A percentile compares a stretch with the other conserved stretches of the same genome.
Evolutionary conservation across 192 early-diverging fungal species (phyloP).

Genomic region (Paraglomus brasilianum): DNA sequence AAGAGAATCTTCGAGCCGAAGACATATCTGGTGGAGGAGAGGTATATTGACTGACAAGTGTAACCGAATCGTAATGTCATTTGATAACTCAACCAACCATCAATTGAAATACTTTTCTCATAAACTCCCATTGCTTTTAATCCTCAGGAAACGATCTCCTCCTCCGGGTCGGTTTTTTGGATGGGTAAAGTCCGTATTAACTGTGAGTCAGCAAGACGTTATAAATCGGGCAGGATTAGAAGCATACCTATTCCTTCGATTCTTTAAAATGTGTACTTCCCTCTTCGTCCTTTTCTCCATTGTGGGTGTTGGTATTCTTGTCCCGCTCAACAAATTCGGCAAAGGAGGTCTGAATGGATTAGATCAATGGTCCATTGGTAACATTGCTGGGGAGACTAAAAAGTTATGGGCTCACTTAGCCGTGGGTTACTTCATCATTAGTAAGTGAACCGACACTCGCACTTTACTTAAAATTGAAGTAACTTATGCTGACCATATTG

Average conservation of each 20-base stretch:
- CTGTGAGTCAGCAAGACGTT: conserved; percentile 52
- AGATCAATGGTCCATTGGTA: conserved; percentile 65
- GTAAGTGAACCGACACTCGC: conserved; percentile 41
- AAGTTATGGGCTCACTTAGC: conserved; percentile 74
- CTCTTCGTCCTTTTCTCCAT: conserved; percentile 62
- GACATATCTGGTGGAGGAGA: conserved; percentile 59
- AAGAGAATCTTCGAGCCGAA: conserved; percentile 72
- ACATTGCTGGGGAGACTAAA: conserved; percentile 48
- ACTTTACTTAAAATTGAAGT: neutral
- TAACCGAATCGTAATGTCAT: no score
- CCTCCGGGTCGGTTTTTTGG: conserved; percentile 50
- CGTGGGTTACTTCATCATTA: conserved; percentile 47
- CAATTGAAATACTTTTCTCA: neutral
- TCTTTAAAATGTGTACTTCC: conserved; percentile 59
- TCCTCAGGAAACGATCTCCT: conserved; percentile 51
- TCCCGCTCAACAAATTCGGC: conserved; percentile 70
- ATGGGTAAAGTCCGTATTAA: conserved; percentile 62
- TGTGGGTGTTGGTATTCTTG: conserved; percentile 55
- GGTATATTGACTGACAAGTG: conserved; percentile 36
- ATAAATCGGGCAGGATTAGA: conserved; percentile 65
- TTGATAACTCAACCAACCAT: neutral
- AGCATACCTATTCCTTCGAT: conserved; percentile 77
- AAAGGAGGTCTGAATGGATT: conserved; percentile 51
- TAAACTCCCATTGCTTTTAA: neutral
- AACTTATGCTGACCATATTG: conserved; percentile 25